These are phyloP conservation scores for Mimosa pudica DNA, from an alignment of 306 rosid species.

Conservation along the genomic window DNA sequence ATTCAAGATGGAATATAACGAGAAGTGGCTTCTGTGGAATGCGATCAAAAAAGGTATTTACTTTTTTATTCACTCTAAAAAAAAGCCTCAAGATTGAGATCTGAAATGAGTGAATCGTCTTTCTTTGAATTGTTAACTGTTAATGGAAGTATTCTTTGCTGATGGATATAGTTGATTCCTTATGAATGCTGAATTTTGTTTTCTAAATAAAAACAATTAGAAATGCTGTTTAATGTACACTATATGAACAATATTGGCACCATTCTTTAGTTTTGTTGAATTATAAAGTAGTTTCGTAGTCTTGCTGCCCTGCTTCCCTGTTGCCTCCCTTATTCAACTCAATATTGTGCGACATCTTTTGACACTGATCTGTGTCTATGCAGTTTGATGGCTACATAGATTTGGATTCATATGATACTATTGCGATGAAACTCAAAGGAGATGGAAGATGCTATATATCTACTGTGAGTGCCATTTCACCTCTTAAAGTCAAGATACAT, in stretches of 20 bases:
- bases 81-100: background rate
- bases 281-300: background rate
- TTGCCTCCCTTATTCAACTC: background rate
- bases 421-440: constrained; percentile 8
- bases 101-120: background rate
- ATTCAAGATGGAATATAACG: background rate
- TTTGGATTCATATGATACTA: constrained; percentile 4
- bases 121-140: background rate
- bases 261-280: background rate
- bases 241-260: background rate
- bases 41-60: background rate
- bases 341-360: background rate
- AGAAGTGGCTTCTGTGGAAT: constrained; percentile 8
- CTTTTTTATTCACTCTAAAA: background rate
- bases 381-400: constrained; percentile 7
- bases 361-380: background rate
- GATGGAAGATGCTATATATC: constrained; percentile 11
- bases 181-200: background rate
- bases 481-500: background rate
- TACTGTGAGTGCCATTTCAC: background rate
- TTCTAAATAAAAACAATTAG: background rate
- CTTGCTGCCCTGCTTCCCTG: background rate
- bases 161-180: background rate
- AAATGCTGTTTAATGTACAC: background rate
- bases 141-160: background rate